Base-by-base conservation (phyloP, 1,284 basidiomycete species). In the Leccinum pachyderme region DNA sequence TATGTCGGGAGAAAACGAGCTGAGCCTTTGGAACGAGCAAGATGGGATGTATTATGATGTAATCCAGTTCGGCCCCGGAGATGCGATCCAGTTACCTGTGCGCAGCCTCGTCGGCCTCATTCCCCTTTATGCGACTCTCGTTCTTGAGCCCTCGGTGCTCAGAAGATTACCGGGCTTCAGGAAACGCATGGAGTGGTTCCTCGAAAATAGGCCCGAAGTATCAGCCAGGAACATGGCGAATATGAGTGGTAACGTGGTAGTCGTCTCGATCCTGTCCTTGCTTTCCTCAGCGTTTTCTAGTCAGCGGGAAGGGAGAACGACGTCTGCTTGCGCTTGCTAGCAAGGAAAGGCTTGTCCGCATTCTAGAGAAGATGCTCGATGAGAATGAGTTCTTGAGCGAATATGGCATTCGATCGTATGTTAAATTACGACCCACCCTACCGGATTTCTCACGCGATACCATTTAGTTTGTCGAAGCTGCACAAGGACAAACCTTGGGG, bases 11-110 rank as follows among this genome's bases (percentile, higher is more conserved):
- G 86, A 91, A 48, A 78, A 88, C 63, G 86, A 93, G 63, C 71
- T 83, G 47, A 92, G 90, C 58, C 81, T 99, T 22, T 99, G 96
- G 96, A 97, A 88, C 70, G 96, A 98, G 62, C 75, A 95, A 63
- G 95, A 98, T 63, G 95, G 95, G 15, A 91, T 98, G 86, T 99
- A 98, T 78, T 99, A 96, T 71, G 96, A 99, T 66, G 95, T 92
- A 39, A 95, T 97, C 63, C 84, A 92, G 60, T 95, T 95, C 75
- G 90, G 89, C n/a, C 82, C 83, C 2, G 86, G 87, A n/a, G 75
- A 89, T 61, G 79, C 84, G 15, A 92, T 93, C 78, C 95, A 96
- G 70, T 80, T 99, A 51, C 95, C 95, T 7, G 86, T 99, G 54
- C 86, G 92, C 71, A 93, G 89, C 66, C 83, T 99, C 61, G 95